These are phyloP conservation scores for Petunia hybrid DNA, from an alignment of 305 asterid species.

Conservation along the genomic window DNA sequence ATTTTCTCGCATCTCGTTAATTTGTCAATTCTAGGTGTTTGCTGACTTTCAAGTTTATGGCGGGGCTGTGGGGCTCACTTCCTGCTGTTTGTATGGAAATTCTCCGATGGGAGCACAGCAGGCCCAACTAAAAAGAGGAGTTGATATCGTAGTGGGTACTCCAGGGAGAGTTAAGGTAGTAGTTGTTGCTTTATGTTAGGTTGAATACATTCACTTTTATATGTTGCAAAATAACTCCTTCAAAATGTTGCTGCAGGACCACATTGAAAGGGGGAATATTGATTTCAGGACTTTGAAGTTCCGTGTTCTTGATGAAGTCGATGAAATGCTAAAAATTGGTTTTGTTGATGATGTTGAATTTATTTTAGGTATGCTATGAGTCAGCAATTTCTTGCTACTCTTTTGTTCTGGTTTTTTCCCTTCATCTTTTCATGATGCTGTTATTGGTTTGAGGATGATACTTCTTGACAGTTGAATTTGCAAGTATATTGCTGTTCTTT, in stretches of 20 bases:
- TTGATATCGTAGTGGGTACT: slow-evolving; percentile 86
- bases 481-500: neutral
- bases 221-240: slow-evolving; percentile 12
- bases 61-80: slow-evolving; percentile 68
- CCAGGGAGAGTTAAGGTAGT: slow-evolving; percentile 93
- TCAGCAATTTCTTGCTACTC: slow-evolving; percentile 1
- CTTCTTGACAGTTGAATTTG: slow-evolving; percentile 1
- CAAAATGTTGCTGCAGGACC: slow-evolving; percentile 61
- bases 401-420: slow-evolving; percentile 14
- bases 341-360: slow-evolving; percentile 98
- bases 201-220: neutral
- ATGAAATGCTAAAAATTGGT: slow-evolving; percentile 99
- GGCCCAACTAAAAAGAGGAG: slow-evolving; percentile 72
- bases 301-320: slow-evolving; percentile 97
- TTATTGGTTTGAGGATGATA: neutral
- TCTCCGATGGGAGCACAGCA: slow-evolving; percentile 68
- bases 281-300: slow-evolving; percentile 78
- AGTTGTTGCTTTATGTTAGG: slow-evolving; percentile 6
- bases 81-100: slow-evolving; percentile 92
- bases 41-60: slow-evolving; percentile 85
- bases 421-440: neutral
- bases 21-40: slow-evolving; percentile 54
- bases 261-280: slow-evolving; percentile 75
- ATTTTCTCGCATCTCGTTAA: neutral
- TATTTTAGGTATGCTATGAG: slow-evolving; percentile 56